A percentile compares a stretch with the other conserved stretches of the same genome.
Conservation (phyloP, 352 stramenopile species). For the Aphanomyces cochlioides region DNA sequence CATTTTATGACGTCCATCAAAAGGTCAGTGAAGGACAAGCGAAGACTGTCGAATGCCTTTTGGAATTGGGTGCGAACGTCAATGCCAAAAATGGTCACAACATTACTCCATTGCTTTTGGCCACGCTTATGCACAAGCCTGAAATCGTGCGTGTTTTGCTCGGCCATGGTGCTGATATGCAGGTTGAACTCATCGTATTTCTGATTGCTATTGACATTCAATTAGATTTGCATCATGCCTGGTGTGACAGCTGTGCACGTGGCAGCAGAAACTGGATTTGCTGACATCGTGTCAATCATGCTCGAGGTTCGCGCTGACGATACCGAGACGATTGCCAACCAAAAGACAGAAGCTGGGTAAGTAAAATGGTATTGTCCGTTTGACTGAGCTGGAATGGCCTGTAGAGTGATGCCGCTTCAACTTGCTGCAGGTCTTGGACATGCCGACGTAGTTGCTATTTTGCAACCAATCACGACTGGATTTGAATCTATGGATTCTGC, state of each 20-base stretch:
- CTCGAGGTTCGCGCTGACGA: constrained; percentile 48
- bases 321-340: constrained; percentile 48
- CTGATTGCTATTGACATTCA: neutral
- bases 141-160: constrained; percentile 57
- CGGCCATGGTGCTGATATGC: constrained; percentile 45
- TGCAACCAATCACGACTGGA: constrained; percentile 58
- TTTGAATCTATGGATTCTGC: constrained; percentile 56
- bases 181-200: constrained; percentile 3
- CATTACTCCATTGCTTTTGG: constrained; percentile 70
- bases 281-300: constrained; percentile 57
- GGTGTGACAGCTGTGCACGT: constrained; percentile 73
- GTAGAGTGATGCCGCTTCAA: constrained; percentile 53
- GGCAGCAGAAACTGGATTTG: constrained; percentile 65
- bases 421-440: constrained; percentile 71
- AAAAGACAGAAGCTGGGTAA: constrained; percentile 49
- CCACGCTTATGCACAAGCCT: constrained; percentile 75
- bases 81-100: constrained; percentile 62
- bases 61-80: constrained; percentile 56
- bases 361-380: neutral
- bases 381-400: too few species aligned
- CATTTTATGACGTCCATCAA: too few species aligned
- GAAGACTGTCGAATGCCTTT: constrained; percentile 64
- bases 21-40: constrained; percentile 69
- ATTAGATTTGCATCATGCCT: constrained; percentile 47
- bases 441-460: constrained; percentile 52